Conservation (phyloP, 305 asterid genomes). For the Caryopteris hybrid region DNA sequence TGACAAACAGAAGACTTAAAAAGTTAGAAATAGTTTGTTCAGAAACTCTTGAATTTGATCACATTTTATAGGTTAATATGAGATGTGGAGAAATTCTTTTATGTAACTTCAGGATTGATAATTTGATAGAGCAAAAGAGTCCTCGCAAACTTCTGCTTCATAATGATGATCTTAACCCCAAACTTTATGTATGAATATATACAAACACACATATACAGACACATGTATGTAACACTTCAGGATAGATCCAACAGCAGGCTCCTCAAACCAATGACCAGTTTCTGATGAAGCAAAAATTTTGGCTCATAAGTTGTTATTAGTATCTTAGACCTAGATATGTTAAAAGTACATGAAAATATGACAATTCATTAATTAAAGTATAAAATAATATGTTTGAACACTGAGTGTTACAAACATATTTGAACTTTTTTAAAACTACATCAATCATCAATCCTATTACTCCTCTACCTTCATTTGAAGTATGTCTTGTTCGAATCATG, state of each 20-base stretch:
- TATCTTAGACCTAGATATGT: background rate
- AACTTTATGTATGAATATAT: background rate
- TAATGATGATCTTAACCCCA: background rate
- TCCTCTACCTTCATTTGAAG: background rate
- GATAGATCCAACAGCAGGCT: background rate
- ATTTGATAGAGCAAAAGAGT: background rate
- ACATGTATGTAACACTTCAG: background rate
- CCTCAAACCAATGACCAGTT: background rate
- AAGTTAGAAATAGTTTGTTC: background rate
- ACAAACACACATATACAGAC: background rate
- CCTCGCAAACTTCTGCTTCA: background rate
- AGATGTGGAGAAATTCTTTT: background rate
- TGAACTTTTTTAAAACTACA: background rate
- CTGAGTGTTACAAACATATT: background rate
- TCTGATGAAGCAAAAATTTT: background rate
- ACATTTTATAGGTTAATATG: constrained; percentile 3
- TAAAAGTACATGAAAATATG: background rate
- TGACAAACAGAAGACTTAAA: constrained; percentile 8
- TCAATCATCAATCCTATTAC: background rate
- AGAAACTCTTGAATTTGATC: background rate
- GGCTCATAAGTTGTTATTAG: background rate
- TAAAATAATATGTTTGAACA: background rate
- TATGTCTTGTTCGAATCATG: background rate
- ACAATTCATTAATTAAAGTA: background rate
- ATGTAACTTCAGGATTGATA: background rate